Evolutionary conservation across 2,329 filamentous ascomycete genomes (phyloP).

Genomic region (Nigrospora osmanthi): DNA sequence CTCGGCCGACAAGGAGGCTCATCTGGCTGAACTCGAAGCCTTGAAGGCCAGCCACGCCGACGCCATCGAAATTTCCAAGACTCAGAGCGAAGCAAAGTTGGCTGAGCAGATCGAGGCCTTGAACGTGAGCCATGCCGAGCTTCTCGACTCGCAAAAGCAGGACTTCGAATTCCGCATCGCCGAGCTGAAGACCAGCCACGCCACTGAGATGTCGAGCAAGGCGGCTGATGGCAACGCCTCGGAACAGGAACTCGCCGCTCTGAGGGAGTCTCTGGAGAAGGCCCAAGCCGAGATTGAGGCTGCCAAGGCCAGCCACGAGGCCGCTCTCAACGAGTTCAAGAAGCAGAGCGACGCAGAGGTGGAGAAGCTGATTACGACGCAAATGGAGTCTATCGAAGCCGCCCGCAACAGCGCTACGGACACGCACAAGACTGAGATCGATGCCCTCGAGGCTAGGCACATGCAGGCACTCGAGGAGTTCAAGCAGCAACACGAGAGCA

Average conservation of each 20-base stretch:
- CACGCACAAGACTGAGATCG: conserved; percentile 17
- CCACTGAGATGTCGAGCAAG: conserved; percentile 23
- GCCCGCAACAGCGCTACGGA: conserved; percentile 30
- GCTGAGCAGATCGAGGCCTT: conserved; percentile 27
- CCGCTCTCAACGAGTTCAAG: conserved; percentile 30
- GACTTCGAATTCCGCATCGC: conserved; percentile 31
- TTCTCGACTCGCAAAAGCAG: conserved; percentile 33
- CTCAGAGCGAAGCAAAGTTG: conserved; percentile 30
- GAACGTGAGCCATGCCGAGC: conserved; percentile 33
- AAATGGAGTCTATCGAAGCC: conserved; percentile 35
- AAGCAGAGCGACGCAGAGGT: conserved; percentile 35
- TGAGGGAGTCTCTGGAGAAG: conserved; percentile 22
- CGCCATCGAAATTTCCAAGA: conserved; percentile 35
- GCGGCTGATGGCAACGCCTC: conserved; percentile 24
- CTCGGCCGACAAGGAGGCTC: conserved; percentile 39
- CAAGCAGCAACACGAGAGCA: conserved; percentile 23
- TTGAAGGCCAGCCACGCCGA: conserved; percentile 47
- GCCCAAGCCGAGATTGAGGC: conserved; percentile 23
- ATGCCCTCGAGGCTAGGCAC: conserved; percentile 33
- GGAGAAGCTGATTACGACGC: conserved; percentile 33
- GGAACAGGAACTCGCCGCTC: conserved; percentile 24
- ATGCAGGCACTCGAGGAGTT: conserved; percentile 40
- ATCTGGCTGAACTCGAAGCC: conserved; percentile 41
- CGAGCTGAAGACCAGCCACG: conserved; percentile 24
- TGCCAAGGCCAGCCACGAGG: conserved; percentile 23